phyloP scores from a whole-genome alignment of 345 rosid genomes.

The Populus euphratica region DNA sequence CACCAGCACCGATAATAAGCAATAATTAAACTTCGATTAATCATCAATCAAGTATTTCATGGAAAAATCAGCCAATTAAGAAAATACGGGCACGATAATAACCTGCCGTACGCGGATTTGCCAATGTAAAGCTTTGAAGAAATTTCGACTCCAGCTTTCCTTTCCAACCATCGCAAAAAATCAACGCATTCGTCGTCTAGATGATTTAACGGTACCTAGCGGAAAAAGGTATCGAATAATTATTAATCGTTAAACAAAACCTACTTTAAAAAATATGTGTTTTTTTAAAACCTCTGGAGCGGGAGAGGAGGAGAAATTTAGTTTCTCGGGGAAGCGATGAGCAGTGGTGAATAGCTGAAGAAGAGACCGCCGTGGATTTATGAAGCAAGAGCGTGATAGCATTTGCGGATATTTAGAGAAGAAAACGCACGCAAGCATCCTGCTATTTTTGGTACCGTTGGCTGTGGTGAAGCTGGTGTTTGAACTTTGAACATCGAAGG shows the following conservation, averaged over 20 bases:
- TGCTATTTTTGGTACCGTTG: too few species aligned
- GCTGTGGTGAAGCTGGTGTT: too few species aligned
- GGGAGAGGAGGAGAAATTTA: conserved; percentile 19
- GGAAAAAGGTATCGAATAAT: background rate
- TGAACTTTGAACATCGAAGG: too few species aligned
- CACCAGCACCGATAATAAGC: too few species aligned
- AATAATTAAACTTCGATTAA: too few species aligned
- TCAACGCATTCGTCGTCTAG: conserved; percentile 41
- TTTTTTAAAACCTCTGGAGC: conserved; percentile 23
- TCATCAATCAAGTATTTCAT: background rate
- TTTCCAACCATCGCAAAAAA: conserved; percentile 83
- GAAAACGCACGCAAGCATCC: too few species aligned
- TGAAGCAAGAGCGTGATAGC: conserved; percentile 11
- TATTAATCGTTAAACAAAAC: background rate
- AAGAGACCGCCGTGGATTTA: conserved; percentile 13
- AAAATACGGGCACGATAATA: background rate
- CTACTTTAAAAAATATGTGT: background rate
- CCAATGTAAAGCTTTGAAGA: conserved; percentile 61
- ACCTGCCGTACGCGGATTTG: conserved; percentile 70
- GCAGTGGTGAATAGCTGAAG: conserved; percentile 10
- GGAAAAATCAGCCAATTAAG: background rate
- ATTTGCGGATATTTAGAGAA: conserved; percentile 9
- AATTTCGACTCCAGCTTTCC: conserved; percentile 53
- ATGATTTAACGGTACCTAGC: conserved; percentile 25
- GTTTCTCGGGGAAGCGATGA: conserved; percentile 14